These are phyloP conservation scores for Carex parvula DNA, from an alignment of 176 grass and related monocot species.

Conservation along the genomic window DNA sequence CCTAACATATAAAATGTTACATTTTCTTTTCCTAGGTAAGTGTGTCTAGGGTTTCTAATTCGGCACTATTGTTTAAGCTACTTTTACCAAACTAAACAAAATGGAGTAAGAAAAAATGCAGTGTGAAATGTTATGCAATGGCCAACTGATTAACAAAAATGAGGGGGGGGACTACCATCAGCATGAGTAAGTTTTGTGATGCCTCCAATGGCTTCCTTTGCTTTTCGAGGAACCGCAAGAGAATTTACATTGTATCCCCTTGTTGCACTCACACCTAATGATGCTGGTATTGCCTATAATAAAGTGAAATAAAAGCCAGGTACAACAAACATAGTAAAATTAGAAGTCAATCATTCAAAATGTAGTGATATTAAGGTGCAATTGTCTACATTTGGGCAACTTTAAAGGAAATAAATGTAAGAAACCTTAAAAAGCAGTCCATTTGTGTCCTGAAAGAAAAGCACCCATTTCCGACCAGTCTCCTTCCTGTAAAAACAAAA, in stretches of 20 bases:
- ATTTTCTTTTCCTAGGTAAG: neutral
- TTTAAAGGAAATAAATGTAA: constrained; percentile 16
- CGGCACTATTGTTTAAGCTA: neutral
- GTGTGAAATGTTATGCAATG: neutral
- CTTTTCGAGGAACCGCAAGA: constrained; percentile 90
- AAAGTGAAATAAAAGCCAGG: neutral
- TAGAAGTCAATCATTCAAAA: neutral
- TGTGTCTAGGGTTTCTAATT: neutral
- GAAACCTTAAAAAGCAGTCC: constrained; percentile 94
- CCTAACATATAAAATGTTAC: neutral
- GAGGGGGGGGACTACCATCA: constrained; percentile 48
- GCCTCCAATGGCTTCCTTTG: constrained; percentile 97
- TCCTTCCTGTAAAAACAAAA: constrained; percentile 52
- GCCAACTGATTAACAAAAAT: neutral
- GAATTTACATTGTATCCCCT: constrained; percentile 97
- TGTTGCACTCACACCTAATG: constrained; percentile 80
- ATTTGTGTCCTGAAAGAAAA: constrained; percentile 99
- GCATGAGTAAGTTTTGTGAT: constrained; percentile 92
- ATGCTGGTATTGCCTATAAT: constrained; percentile 90
- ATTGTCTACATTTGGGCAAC: neutral
- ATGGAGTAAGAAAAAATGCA: neutral
- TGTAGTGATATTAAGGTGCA: neutral
- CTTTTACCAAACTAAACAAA: neutral
- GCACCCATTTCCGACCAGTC: constrained; percentile 65
- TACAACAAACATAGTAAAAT: neutral